A percentile compares a stretch with the other conserved stretches of the same genome.
Conservation (phyloP, 768 basidiomycete genomes). For the Phylloporus sp. region DNA sequence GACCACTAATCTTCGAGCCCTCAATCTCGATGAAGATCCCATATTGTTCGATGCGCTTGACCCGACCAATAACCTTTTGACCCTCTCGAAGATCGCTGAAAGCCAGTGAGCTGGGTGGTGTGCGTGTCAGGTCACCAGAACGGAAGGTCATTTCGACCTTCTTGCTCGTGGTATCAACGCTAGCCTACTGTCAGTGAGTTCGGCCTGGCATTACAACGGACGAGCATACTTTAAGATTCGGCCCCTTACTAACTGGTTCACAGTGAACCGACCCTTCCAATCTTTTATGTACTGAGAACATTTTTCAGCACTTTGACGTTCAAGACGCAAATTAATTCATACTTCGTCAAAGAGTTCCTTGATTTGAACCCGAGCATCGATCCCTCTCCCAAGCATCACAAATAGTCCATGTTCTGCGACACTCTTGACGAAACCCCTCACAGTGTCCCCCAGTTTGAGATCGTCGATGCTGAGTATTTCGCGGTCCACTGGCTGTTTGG, state of each 20-base stretch:
- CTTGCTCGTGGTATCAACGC: constrained; percentile 63
- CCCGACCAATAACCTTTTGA: constrained; percentile 71
- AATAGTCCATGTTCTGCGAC: constrained; percentile 85
- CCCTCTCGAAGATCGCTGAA: constrained; percentile 64
- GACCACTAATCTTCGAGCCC: constrained; percentile 77
- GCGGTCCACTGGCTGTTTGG: constrained; percentile 51
- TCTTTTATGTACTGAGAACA: constrained; percentile 80
- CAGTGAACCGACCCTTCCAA: constrained; percentile 79
- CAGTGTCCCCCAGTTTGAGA: constrained; percentile 64
- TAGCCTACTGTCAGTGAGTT: constrained; percentile 30
- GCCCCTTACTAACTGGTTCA: constrained; percentile 83
- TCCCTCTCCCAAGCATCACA: constrained; percentile 73
- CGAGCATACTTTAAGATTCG: constrained; percentile 66
- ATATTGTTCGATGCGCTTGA: constrained; percentile 82
- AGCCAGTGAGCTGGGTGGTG: constrained; percentile 34
- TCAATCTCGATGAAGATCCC: constrained; percentile 91
- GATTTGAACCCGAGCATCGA: constrained; percentile 92
- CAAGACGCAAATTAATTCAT: constrained; percentile 1
- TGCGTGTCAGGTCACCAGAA: constrained; percentile 49
- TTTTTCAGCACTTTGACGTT: constrained; percentile 5
- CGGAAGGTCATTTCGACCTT: constrained; percentile 92
- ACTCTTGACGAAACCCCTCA: constrained; percentile 88
- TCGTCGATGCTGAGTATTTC: constrained; percentile 61
- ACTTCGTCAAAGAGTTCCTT: constrained; percentile 88
- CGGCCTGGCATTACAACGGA: background rate